Base-by-base conservation (phyloP, 192 early-diverging fungal genomes). In the Dispira parvispora region DNA sequence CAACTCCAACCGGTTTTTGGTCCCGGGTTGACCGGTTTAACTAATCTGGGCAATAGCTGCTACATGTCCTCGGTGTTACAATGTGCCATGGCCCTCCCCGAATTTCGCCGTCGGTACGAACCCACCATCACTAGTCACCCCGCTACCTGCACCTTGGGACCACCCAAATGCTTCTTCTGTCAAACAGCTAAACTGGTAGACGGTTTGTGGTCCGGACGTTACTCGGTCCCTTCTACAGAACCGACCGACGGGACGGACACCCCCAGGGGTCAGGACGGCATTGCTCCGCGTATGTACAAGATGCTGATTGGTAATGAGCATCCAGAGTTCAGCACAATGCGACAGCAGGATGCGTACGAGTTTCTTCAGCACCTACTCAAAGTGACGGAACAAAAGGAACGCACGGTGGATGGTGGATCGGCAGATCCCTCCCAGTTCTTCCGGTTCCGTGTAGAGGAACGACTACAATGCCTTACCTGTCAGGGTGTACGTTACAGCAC, bases 311-410 rank as follows among this genome's bases (percentile, higher is more conserved):
- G 91, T 13, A 82, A 83, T 57, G 90, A 85, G 27, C 93, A 97
- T 64, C 67, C 82, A n/a, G 96, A 99, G 68, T 99, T 99, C 61
- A 83, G 86, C 21, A 88, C 92, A 1, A 99, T 99, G 96, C 79
- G 91, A 42, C 96, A 99, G 71, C 96, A 97, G 80, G 96, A 99
- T 68, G 91, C 94, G 0, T 90, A 84, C 65, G 96, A 99, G 71
- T 99, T 95, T 66, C 80, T 92, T 62, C 84, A 85, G 65, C 82
- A 90, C 61, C 65, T 95, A 42, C 64, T 80, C 56, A 85, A 86
- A 52, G 74, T 82, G 23, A 72, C 94, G 52, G 76, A 85, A 61
- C 80, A 92, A 55, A 85, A 81, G 45, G 91, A 98, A 63, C 84
- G 86, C 45, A 67, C 76, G 6, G 71, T 71, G 13, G 73, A 55